These are phyloP conservation scores for Peterozyma toletana DNA, from an alignment of 805 yeast species.

Conservation along the genomic window DNA sequence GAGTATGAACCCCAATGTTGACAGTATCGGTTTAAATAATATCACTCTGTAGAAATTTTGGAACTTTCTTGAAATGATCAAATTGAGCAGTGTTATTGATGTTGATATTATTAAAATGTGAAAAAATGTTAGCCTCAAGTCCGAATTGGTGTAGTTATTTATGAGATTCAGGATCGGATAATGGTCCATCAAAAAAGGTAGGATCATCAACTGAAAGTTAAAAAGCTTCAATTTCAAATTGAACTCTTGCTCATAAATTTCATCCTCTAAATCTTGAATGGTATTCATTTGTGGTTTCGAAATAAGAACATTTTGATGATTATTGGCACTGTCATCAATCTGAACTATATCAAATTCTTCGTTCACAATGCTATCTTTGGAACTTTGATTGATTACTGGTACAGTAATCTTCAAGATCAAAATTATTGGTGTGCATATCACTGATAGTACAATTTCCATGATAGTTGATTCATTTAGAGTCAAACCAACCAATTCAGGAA, in stretches of 20 bases:
- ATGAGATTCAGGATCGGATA: neutral
- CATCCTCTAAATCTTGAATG: no score
- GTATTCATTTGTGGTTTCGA: slow-evolving; percentile 5
- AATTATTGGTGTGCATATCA: slow-evolving; percentile 18
- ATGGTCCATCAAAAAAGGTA: slow-evolving; percentile 10
- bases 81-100: neutral
- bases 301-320: slow-evolving; percentile 7
- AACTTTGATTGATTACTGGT: slow-evolving; percentile 12
- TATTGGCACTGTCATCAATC: neutral
- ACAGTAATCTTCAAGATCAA: slow-evolving; percentile 16
- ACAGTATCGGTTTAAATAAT: slow-evolving; percentile 15
- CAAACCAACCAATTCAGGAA: neutral
- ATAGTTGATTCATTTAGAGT: neutral
- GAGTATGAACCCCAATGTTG: slow-evolving; percentile 20
- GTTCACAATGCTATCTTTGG: neutral
- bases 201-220: slow-evolving; percentile 18
- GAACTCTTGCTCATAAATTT: slow-evolving; percentile 8
- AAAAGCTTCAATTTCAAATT: slow-evolving; percentile 17
- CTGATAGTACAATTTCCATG: slow-evolving; percentile 15
- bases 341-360: slow-evolving; percentile 1
- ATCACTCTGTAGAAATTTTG: slow-evolving; percentile 4
- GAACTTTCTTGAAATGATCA: neutral
- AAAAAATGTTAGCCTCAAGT: neutral
- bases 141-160: neutral
- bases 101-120: neutral